Evolutionary conservation across 2,329 filamentous ascomycete genomes (phyloP).

Genomic region (Fusarium longipes): DNA sequence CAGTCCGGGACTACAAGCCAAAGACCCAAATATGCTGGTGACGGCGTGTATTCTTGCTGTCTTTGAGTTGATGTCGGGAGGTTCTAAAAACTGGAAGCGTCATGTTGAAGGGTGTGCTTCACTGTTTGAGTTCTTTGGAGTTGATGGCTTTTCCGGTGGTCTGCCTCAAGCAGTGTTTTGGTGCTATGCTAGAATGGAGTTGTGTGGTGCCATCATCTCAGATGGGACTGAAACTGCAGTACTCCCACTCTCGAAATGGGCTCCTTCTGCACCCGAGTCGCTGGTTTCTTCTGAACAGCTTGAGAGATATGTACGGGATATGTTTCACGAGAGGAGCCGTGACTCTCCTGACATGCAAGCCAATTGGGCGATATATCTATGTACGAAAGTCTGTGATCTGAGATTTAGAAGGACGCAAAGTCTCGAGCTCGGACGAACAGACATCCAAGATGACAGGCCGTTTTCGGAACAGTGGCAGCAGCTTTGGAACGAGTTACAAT

Average conservation of each 20-base stretch:
- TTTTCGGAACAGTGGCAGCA: slow-evolving; percentile 56
- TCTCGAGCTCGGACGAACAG: slow-evolving; percentile 53
- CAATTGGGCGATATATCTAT: slow-evolving; percentile 66
- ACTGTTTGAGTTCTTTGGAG: slow-evolving; percentile 61
- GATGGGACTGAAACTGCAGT: slow-evolving; percentile 60
- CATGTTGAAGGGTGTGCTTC: slow-evolving; percentile 68
- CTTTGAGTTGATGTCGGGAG: slow-evolving; percentile 61
- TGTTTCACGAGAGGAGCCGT: slow-evolving; percentile 47
- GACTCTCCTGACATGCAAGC: slow-evolving; percentile 61
- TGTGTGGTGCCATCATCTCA: slow-evolving; percentile 65
- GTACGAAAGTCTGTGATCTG: slow-evolving; percentile 61
- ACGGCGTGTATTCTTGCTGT: slow-evolving; percentile 61
- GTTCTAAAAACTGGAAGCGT: slow-evolving; percentile 62
- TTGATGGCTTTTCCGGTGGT: slow-evolving; percentile 58
- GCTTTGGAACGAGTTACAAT: slow-evolving; percentile 60
- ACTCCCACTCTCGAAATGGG: slow-evolving; percentile 62
- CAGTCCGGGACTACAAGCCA: slow-evolving; percentile 55
- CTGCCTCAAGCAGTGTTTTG: slow-evolving; percentile 66
- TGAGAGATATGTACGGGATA: slow-evolving; percentile 28
- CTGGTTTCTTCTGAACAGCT: slow-evolving; percentile 14
- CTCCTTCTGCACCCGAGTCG: slow-evolving; percentile 41
- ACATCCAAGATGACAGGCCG: slow-evolving; percentile 51
- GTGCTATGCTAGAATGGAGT: slow-evolving; percentile 69
- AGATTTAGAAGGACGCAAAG: slow-evolving; percentile 49
- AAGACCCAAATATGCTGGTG: slow-evolving; percentile 58